Evolutionary conservation across 192 early-diverging fungal species (phyloP), one percentile per base, ranked within the genome.

Genomic region (Cladochytrium replicatum): DNA sequence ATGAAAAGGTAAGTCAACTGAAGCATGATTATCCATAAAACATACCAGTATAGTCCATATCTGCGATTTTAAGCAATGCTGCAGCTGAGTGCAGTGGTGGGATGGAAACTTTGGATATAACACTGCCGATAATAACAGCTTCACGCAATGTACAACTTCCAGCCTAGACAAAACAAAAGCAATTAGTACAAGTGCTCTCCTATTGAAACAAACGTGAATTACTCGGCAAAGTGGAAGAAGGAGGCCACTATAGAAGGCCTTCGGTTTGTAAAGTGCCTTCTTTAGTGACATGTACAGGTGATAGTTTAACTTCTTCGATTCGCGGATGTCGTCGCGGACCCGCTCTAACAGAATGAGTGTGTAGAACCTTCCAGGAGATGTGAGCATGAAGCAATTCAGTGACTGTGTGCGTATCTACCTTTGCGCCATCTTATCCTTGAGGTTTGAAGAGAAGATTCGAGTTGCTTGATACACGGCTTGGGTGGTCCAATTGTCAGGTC

Each of bases 211-310:
- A 22, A 24, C 17, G 17, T 43, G 6, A 17, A 28, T n/a, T 30
- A 61, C 49, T 58, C 96, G 90, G 61, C 89, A 95, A n/a, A 98
- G 69, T 3, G 95, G 95, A 54, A 98, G 81, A 46, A 97, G 50
- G 29, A 98, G 79, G 45, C 95, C 93, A 74, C 96, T 98, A 78
- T 95, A 98, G 58, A 97, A 96, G 19, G 91, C 90, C 4, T 85
- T 85, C 23, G 91, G 91, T 72, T 96, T 98, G 69, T 95, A 98
- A 27, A 96, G 72, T 2, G 84, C 77, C 75, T 98, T 98, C 56
- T 96, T 98, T 42, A 98, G 69, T 5, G 95, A 74, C 81, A 98
- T 85, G 64, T 93, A 98, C 44, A 93, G 66, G 52, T 98, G 95
- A 58, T 92, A 95, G 69, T 97, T 93, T 50, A 99, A 75, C 67